Conservation (phyloP, 495 filamentous ascomycete genomes). For the Annulohypoxylon bovei region DNA sequence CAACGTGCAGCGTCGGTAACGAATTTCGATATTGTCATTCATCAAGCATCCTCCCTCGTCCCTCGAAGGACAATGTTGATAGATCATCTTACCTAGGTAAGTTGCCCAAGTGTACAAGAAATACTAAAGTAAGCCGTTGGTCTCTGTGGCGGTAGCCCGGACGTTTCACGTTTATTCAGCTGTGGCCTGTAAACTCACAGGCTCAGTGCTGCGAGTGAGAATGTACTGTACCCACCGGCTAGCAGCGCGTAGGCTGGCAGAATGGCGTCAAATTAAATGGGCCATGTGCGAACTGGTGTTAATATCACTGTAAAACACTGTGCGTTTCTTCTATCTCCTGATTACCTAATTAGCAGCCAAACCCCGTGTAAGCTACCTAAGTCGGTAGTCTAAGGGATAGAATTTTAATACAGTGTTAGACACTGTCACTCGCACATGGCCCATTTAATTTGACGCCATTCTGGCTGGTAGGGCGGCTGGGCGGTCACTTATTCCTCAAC, state of each 20-base stretch:
- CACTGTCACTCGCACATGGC: no score
- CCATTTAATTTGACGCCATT: no score
- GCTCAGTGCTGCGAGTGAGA: not conserved
- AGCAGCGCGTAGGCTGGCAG: not conserved
- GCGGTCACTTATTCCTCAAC: not conserved
- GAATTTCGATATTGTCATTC: conserved; percentile 8
- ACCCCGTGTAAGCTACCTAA: no score
- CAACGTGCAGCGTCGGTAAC: not conserved
- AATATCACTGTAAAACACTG: no score
- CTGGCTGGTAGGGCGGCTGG: no score
- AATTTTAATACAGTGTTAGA: no score
- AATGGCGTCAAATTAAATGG: no score
- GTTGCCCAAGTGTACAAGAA: conserved; percentile 8
- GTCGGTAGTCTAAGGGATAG: no score
- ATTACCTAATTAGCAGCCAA: no score
- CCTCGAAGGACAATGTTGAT: conserved; percentile 5
- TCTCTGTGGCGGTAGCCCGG: conserved; percentile 23
- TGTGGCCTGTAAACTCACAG: conserved; percentile 2
- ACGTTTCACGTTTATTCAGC: conserved; percentile 37
- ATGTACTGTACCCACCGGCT: not conserved
- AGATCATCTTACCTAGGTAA: not conserved
- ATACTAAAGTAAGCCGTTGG: conserved; percentile 4
- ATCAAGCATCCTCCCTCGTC: not conserved
- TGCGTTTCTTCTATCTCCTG: no score
- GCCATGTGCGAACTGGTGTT: no score